phyloP scores from a whole-genome alignment of 805 yeast species.

The Candida hispaniensis region DNA sequence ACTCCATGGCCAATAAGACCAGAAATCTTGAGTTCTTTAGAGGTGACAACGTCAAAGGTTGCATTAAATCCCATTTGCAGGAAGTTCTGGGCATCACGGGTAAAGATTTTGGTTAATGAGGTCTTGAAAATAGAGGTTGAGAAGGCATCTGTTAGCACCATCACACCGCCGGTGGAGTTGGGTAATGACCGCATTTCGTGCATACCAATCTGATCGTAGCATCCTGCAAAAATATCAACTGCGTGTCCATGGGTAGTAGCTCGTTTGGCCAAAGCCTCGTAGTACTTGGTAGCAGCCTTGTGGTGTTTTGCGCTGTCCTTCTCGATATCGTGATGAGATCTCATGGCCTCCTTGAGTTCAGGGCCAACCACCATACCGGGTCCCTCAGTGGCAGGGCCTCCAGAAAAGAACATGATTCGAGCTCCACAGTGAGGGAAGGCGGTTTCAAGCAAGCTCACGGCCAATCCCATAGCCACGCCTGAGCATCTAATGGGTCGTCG shows the following conservation, averaged over 20 bases:
- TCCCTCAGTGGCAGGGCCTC: conserved; percentile 89
- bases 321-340: conserved; percentile 96
- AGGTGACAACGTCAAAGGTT: conserved; percentile 67
- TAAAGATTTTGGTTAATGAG: conserved; percentile 76
- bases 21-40: conserved; percentile 71
- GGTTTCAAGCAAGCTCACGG: conserved; percentile 69
- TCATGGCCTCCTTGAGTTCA: conserved; percentile 86
- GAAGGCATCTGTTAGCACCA: conserved; percentile 82
- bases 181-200: conserved; percentile 81
- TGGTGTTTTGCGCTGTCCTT: conserved; percentile 79
- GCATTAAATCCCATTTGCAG: conserved; percentile 88
- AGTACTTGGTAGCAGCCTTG: conserved; percentile 72
- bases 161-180: conserved; percentile 77
- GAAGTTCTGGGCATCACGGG: conserved; percentile 78
- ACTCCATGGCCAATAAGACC: conserved; percentile 93
- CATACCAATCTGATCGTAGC: conserved; percentile 93
- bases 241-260: conserved; percentile 67
- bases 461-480: conserved; percentile 84
- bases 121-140: conserved; percentile 90
- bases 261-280: conserved; percentile 59
- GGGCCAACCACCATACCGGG: conserved; percentile 93
- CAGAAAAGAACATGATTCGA: conserved; percentile 78
- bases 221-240: conserved; percentile 85
- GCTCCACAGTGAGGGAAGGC: conserved; percentile 70
- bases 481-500: conserved; percentile 84